Evolutionary conservation across 1,284 basidiomycete species (phyloP), one percentile per base, ranked within the genome.

Genomic region (Trichosporon faecale): DNA sequence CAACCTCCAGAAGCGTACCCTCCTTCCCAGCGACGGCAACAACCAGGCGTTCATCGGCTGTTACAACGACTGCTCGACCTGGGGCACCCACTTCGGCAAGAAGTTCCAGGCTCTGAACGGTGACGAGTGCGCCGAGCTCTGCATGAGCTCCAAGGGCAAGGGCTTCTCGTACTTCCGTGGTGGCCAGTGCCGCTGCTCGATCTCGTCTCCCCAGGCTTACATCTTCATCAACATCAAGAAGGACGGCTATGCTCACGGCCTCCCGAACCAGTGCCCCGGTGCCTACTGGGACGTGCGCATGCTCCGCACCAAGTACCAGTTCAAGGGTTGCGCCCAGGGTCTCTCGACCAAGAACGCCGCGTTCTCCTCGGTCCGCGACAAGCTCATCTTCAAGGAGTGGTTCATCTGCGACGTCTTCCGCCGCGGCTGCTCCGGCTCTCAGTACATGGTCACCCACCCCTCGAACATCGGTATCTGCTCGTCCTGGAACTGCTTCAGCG

Each of bases 301-400:
- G 9, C 27, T 61, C 57, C 57, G 57, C 27, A 61, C 57, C 57
- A 61, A 61, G 57, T 61, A 61, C 57, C 21, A 29, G 27, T 61
- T 61, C 57, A 61, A 61, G 57, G 57, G 57, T 11, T 61, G 57
- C 29, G 57, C 57, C 16, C 57, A 61, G 29, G 29, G 29, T 23
- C 27, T 61, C 27, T 31, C 27, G 27, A 61, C 27, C 5, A 16
- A 3, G 16, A 18, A 11, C 57, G 57, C 57, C 57, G n/a, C 29
- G 57, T 61, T 61, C 57, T 31, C 57, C 8, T 61, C 57, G 14
- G 11, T 61, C 16, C 57, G 57, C 8, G 57, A 61, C 57, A 61
- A 61, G 57, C 57, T 61, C 57, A 61, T 61, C 57, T 61, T 61
- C 57, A 61, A 61, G 57, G 57, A 61, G 57, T 61, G 57, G 57